Evolutionary conservation across 2,329 filamentous ascomycete genomes (phyloP).

Genomic region (Ophiocordyceps robertsii): DNA sequence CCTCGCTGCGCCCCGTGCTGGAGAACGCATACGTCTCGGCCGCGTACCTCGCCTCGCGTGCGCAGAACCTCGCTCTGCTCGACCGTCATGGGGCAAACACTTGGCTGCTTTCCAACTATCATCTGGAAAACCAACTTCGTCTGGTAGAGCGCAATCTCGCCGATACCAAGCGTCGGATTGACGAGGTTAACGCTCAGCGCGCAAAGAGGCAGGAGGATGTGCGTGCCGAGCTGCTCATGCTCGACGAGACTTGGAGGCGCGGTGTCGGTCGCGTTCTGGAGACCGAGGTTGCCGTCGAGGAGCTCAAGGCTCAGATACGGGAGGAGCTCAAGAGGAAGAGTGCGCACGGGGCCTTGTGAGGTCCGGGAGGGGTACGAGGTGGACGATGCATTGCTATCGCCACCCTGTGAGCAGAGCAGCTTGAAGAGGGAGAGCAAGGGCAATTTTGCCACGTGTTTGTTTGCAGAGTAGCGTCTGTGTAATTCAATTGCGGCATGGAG

Average conservation of each 20-base stretch:
- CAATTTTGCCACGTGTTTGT: too few relatives aligned
- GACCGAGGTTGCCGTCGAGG: conserved; percentile 73
- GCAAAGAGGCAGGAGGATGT: conserved; percentile 57
- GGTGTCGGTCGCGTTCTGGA: conserved; percentile 72
- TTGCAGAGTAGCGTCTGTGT: too few relatives aligned
- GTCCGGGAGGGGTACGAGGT: background rate
- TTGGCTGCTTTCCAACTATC: conserved; percentile 78
- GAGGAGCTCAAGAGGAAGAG: conserved; percentile 36
- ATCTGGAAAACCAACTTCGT: conserved; percentile 55
- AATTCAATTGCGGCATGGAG: too few relatives aligned
- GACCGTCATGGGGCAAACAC: conserved; percentile 77
- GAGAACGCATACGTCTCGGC: conserved; percentile 35
- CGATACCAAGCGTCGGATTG: conserved; percentile 51
- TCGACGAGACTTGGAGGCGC: conserved; percentile 69
- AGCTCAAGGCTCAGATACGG: conserved; percentile 51
- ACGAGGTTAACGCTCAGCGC: conserved; percentile 58
- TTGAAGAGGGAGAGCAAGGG: background rate
- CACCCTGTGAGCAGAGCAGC: background rate
- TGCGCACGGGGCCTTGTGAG: background rate
- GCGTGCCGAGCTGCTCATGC: conserved; percentile 54
- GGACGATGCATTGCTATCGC: background rate
- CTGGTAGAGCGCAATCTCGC: conserved; percentile 63
- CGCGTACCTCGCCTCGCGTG: conserved; percentile 37
- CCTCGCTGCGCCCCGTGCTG: conserved; percentile 47
- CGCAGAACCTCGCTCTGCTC: conserved; percentile 53